Base-by-base conservation (phyloP, 1,284 basidiomycete species). In the Apiotrichum brassicae region DNA sequence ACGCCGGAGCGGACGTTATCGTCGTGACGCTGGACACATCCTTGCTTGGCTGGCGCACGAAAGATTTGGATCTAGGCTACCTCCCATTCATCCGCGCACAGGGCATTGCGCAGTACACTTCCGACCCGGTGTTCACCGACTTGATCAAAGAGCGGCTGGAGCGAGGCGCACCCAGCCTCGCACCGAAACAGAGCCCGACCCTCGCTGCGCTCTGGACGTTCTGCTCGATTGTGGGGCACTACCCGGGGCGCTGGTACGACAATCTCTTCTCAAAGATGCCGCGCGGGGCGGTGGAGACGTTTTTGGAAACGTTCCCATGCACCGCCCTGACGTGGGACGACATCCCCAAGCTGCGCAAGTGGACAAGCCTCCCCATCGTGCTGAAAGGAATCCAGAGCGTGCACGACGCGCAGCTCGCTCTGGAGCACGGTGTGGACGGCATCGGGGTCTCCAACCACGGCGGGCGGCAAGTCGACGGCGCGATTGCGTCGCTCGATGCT, bases 401-500 rank as follows among this genome's bases (percentile, higher is more conserved):
- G 0, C 54, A 85, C 76, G 86, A 88, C 61, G 85, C 86, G 2
- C 79, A 82, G 58, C 78, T 77, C 54, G 84, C 84, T 0, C 62
- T 86, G 9, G 80, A 83, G 19, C 63, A 77, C 16, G 80, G 81
- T 1, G 76, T 82, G 11, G 81, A 90, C 56, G 87, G 83, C 2
- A 84, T 91, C 53, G 70, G 89, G 24, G 83, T 90, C 9, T 85
- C 83, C 6, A 90, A 90, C 63, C 87, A 91, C 61, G 87, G 86
- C 24, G 87, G 86, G 2, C 77, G 86, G 26, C 87, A 90, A 67
- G 78, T 91, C 5, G 87, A 91, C 63, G 86, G 86, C 4, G 83
- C 82, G 1, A 78, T 88, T 13, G 80, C 82, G 0, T 81, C 85
- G 2, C 72, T 90, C 14, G 80, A 81, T 57, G 84, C 84, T 2